phyloP scores from a whole-genome alignment of 495 filamentous ascomycete genomes.

The Aspergillus affinis region DNA sequence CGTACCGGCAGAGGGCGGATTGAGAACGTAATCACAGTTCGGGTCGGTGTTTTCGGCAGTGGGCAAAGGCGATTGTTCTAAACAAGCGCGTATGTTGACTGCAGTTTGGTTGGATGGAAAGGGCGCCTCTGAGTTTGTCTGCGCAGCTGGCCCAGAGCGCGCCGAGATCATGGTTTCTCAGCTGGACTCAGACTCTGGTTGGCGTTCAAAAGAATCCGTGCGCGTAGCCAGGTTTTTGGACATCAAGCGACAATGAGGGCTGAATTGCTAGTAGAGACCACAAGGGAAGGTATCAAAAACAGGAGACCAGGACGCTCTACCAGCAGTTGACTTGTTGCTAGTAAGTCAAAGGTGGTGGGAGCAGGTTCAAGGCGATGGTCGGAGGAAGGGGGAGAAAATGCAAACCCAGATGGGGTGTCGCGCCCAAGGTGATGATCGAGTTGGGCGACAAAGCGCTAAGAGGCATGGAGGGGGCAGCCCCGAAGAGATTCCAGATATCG shows the following conservation, averaged over 20 bases:
- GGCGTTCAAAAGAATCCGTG: neutral
- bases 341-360: neutral
- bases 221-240: neutral
- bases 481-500: neutral
- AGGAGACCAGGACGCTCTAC: neutral
- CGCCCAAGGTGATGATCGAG: neutral
- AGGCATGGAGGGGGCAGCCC: neutral
- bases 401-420: neutral
- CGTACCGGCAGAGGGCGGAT: constrained; percentile 49
- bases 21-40: constrained; percentile 52
- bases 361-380: neutral
- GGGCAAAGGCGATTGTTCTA: constrained; percentile 51
- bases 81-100: constrained; percentile 46
- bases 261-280: neutral
- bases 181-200: neutral
- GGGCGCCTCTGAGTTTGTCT: constrained; percentile 64
- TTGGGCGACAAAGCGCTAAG: neutral
- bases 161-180: constrained; percentile 58
- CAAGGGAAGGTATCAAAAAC: neutral
- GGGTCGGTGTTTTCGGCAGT: constrained; percentile 43
- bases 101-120: constrained; percentile 48
- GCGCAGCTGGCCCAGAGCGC: constrained; percentile 59
- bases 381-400: neutral
- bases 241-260: neutral
- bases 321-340: neutral